phyloP scores from a whole-genome alignment of 192 early-diverging fungal genomes.

The Coemansia biformis region DNA sequence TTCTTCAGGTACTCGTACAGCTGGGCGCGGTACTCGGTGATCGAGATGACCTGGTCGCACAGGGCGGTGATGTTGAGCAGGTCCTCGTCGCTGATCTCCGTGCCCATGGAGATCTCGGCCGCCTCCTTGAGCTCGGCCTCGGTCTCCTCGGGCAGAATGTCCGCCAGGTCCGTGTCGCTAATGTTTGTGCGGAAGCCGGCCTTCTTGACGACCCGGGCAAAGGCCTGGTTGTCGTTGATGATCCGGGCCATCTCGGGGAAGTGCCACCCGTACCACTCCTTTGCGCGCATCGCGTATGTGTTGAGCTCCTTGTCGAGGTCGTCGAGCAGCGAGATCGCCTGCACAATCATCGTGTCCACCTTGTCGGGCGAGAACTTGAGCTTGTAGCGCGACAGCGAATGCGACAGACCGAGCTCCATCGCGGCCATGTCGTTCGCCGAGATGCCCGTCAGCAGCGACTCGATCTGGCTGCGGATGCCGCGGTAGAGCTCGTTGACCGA shows the following conservation, averaged over 20 bases:
- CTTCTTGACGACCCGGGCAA: slow-evolving; percentile 80
- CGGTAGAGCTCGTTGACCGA: slow-evolving; percentile 89
- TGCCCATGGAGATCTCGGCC: slow-evolving; percentile 98
- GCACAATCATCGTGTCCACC: slow-evolving; percentile 99
- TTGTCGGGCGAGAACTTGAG: slow-evolving; percentile 99
- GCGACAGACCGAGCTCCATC: slow-evolving; percentile 97
- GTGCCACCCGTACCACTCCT: slow-evolving; percentile 99
- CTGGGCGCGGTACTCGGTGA: slow-evolving; percentile 91
- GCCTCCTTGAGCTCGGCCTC: slow-evolving; percentile 92
- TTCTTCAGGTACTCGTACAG: slow-evolving; percentile 97
- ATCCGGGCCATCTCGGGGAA: slow-evolving; percentile 99
- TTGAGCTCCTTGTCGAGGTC: slow-evolving; percentile 99
- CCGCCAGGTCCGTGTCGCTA: slow-evolving; percentile 68
- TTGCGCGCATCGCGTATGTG: slow-evolving; percentile 93
- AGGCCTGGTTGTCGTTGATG: slow-evolving; percentile 92
- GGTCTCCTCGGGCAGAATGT: slow-evolving; percentile 86
- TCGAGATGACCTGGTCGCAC: slow-evolving; percentile 93
- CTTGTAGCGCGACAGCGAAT: slow-evolving; percentile 98
- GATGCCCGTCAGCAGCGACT: slow-evolving; percentile 82
- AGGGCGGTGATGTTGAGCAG: slow-evolving; percentile 90
- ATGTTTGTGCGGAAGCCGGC: slow-evolving; percentile 89
- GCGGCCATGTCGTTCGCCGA: slow-evolving; percentile 83
- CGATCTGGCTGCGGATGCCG: slow-evolving; percentile 92
- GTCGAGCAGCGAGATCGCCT: slow-evolving; percentile 95
- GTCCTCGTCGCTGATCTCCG: slow-evolving; percentile 95